These are phyloP conservation scores for Thielaviopsis punctulata DNA, from an alignment of 2,329 filamentous ascomycete species.

Conservation along the genomic window DNA sequence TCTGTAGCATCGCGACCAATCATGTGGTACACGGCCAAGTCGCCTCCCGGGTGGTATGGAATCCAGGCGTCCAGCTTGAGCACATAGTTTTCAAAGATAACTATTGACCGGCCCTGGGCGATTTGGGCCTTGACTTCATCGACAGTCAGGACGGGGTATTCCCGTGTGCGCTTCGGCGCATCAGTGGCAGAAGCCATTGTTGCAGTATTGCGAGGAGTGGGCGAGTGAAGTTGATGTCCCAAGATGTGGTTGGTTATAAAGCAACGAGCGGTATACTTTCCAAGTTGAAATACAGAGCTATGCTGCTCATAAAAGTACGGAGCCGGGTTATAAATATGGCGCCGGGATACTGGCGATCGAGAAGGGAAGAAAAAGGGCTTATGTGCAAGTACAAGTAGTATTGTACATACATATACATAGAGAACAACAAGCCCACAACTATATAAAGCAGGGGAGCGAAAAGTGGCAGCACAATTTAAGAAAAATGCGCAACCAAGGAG, in stretches of 20 bases:
- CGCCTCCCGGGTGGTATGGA: constrained; percentile 78
- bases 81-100: constrained; percentile 67
- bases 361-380: background rate
- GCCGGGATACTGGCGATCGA: background rate
- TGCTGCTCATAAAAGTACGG: background rate
- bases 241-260: too few species aligned
- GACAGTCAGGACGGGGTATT: constrained; percentile 23
- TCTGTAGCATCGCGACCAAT: constrained; percentile 86
- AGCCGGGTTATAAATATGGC: background rate
- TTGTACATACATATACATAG: background rate
- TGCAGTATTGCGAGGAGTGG: background rate
- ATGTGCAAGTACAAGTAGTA: background rate
- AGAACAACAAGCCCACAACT: background rate
- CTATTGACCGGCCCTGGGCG: constrained; percentile 58
- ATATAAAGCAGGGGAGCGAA: background rate
- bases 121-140: constrained; percentile 52
- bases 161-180: constrained; percentile 11
- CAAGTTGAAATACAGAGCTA: too few species aligned
- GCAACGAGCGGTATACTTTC: too few species aligned
- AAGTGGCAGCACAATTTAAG: too few species aligned
- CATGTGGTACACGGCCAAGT: constrained; percentile 85
- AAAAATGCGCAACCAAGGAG: too few species aligned
- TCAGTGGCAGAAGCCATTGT: constrained; percentile 5
- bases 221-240: too few species aligned
- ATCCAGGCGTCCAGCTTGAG: constrained; percentile 81